Percentiles rank a stretch among this genome's conserved stretches.
Conservation (phyloP, 2,329 filamentous ascomycete genomes). For the Nemania diffusa region DNA sequence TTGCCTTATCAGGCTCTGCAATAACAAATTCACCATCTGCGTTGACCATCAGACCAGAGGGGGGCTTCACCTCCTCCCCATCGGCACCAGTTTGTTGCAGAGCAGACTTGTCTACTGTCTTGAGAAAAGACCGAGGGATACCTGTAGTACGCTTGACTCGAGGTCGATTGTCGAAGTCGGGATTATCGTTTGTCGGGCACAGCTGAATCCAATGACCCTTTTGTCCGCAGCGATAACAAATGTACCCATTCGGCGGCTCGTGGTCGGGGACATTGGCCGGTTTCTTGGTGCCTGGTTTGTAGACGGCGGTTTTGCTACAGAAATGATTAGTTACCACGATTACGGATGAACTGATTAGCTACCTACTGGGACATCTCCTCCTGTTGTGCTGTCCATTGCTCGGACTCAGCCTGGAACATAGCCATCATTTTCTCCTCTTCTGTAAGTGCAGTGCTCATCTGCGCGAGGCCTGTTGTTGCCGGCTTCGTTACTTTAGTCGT, state of each 20-base stretch:
- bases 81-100: conserved; percentile 79
- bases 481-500: conserved; percentile 69
- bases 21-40: conserved; percentile 97
- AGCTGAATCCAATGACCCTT: conserved; percentile 99
- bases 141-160: conserved; percentile 96
- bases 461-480: conserved; percentile 66
- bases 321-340: conserved; percentile 24
- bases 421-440: conserved; percentile 95
- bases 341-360: background rate
- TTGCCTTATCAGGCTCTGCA: conserved; percentile 92
- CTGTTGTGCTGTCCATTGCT: conserved; percentile 93
- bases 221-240: conserved; percentile 95
- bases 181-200: conserved; percentile 98
- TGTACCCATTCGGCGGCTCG: conserved; percentile 90
- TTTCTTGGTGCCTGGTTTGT: conserved; percentile 71
- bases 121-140: conserved; percentile 93
- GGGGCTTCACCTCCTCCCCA: conserved; percentile 79
- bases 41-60: conserved; percentile 95
- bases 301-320: conserved; percentile 69
- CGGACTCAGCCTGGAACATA: conserved; percentile 88
- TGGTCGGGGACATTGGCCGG: conserved; percentile 86
- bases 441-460: conserved; percentile 82
- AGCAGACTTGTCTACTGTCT: conserved; percentile 91
- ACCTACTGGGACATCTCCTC: conserved; percentile 87
- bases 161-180: conserved; percentile 91